Evolutionary conservation across 139 green algal species (phyloP).

Genomic region (Chara braunii): DNA sequence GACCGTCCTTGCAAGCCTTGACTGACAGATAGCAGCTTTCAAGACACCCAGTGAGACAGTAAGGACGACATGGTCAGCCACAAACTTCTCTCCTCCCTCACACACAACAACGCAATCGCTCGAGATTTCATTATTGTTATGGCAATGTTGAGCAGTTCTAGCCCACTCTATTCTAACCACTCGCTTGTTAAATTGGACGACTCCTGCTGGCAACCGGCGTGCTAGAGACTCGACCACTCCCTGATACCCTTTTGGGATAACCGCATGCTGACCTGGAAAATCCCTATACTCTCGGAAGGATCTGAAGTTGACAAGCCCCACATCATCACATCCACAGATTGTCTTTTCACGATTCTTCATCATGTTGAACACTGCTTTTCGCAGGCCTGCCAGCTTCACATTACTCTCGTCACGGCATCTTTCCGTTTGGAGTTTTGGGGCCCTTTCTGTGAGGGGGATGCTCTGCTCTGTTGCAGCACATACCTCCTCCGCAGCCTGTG

Average conservation of each 20-base stretch:
- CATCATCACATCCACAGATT: slow-evolving; percentile 13
- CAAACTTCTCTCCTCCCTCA: slow-evolving; percentile 4
- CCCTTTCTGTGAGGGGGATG: not conserved
- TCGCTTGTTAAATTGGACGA: not conserved
- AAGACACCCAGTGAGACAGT: slow-evolving; percentile 45
- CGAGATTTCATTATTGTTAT: too few relatives aligned
- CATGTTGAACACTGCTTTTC: slow-evolving; percentile 22
- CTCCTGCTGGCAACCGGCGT: not conserved
- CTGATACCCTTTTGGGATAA: slow-evolving; percentile 20
- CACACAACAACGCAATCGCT: too few relatives aligned
- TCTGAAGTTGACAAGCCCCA: slow-evolving; percentile 1
- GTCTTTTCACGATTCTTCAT: slow-evolving; percentile 11
- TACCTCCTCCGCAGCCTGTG: not conserved
- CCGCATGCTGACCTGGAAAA: slow-evolving; percentile 15
- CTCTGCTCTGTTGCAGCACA: not conserved
- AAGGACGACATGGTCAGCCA: slow-evolving; percentile 42
- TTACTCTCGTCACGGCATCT: not conserved
- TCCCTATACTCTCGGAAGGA: slow-evolving; percentile 27
- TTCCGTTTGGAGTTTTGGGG: not conserved
- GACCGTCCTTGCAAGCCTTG: too few relatives aligned
- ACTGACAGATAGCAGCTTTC: too few relatives aligned
- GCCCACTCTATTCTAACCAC: slow-evolving; percentile 3
- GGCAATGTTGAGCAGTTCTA: too few relatives aligned
- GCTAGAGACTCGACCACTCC: not conserved
- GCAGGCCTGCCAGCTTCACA: not conserved